These are phyloP conservation scores for Ophiocordyceps unilateralis DNA, from an alignment of 2,329 filamentous ascomycete species.

Conservation along the genomic window DNA sequence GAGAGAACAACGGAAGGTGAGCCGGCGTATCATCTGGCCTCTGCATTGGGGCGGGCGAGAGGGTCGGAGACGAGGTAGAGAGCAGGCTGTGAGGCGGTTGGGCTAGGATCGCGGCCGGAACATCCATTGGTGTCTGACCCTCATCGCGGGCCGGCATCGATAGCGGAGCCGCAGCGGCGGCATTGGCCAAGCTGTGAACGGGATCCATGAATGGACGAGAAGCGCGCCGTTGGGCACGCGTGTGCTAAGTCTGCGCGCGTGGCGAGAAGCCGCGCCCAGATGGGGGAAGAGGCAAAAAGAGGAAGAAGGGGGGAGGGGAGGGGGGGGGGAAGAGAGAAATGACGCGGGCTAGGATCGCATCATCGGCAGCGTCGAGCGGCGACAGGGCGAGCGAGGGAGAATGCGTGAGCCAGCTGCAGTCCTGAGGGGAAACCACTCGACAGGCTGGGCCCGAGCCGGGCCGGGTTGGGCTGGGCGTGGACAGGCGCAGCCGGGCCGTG, in stretches of 20 bases:
- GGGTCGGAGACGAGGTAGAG: conserved; percentile 10
- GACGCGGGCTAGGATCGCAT: not conserved
- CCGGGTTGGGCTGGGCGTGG: not conserved
- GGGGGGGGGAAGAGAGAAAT: not conserved
- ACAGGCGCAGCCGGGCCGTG: not conserved
- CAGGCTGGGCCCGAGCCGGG: not conserved
- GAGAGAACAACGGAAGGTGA: conserved; percentile 4
- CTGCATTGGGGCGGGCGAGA: conserved; percentile 5
- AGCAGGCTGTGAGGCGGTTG: conserved; percentile 4
- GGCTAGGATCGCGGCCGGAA: conserved; percentile 3
- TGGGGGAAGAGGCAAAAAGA: conserved; percentile 1
- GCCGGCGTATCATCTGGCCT: conserved; percentile 2
- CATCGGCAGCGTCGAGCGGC: not conserved
- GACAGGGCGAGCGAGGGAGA: not conserved
- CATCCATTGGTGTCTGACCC: not conserved
- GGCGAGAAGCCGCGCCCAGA: conserved; percentile 1
- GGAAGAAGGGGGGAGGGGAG: not conserved
- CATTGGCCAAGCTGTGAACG: conserved; percentile 19
- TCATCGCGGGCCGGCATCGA: conserved; percentile 1
- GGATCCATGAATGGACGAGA: conserved; percentile 17
- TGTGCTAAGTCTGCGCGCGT: not conserved
- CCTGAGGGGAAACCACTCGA: not conserved
- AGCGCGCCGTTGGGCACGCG: not conserved
- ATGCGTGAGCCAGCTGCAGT: not conserved
- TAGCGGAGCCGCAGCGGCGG: conserved; percentile 6